Evolutionary conservation across 495 filamentous ascomycete species (phyloP).

Genomic region (Darksidea phi): DNA sequence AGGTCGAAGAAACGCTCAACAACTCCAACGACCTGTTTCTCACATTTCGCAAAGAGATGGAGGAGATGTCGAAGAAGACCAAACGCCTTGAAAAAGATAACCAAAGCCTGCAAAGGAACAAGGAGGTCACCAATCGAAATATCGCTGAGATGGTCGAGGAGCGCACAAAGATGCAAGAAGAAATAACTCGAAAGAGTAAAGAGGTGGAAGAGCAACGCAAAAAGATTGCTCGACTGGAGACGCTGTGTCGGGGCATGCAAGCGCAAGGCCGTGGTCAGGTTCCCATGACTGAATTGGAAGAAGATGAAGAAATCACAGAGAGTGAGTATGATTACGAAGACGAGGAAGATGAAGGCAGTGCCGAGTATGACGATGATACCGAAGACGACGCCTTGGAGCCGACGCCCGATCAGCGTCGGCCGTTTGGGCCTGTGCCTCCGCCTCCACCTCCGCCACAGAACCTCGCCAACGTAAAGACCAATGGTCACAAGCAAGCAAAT

Average conservation of each 20-base stretch:
- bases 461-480: constrained; percentile 35
- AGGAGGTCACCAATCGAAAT: constrained; percentile 89
- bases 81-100: constrained; percentile 98
- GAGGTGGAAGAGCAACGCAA: constrained; percentile 79
- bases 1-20: constrained; percentile 99
- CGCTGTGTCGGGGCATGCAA: constrained; percentile 91
- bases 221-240: constrained; percentile 89
- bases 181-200: constrained; percentile 69
- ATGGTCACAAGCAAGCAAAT: constrained; percentile 35
- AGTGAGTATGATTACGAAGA: constrained; percentile 68
- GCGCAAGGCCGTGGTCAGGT: constrained; percentile 73
- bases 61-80: constrained; percentile 99
- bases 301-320: constrained; percentile 68
- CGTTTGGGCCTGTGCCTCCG: constrained; percentile 46
- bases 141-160: constrained; percentile 99
- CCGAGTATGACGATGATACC: constrained; percentile 40
- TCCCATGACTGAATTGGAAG: constrained; percentile 54
- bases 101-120: constrained; percentile 82
- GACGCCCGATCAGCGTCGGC: constrained; percentile 23
- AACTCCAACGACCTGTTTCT: constrained; percentile 98
- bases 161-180: constrained; percentile 58
- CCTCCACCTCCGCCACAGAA: constrained; percentile 42
- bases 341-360: constrained; percentile 70
- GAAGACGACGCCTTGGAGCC: constrained; percentile 40
- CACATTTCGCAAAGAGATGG: constrained; percentile 99